Conservation (phyloP, 2,329 filamentous ascomycete genomes). For the Penicillium psychrosexuale region DNA sequence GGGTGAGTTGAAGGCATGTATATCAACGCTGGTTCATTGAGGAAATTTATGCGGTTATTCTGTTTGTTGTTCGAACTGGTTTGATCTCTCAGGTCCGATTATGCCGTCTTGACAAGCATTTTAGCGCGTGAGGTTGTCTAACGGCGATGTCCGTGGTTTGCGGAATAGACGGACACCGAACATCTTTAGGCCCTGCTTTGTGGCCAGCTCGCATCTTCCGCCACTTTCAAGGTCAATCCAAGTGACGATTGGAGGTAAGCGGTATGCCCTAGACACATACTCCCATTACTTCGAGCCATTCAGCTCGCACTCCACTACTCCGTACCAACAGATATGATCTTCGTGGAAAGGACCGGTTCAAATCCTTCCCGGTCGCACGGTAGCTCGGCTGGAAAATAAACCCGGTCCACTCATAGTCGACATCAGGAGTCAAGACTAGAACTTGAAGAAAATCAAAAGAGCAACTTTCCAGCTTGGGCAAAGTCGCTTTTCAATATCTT, state of each 20-base stretch:
- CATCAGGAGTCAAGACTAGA: constrained; percentile 7
- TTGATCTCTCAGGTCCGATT: no score
- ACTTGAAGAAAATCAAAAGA: not conserved
- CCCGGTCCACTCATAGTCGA: constrained; percentile 7
- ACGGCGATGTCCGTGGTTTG: not conserved
- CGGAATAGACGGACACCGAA: not conserved
- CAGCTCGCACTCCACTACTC: not conserved
- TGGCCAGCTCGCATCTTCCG: no score
- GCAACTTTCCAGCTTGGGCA: not conserved
- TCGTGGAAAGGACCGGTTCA: constrained; percentile 2
- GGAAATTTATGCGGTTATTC: no score
- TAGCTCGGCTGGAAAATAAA: not conserved
- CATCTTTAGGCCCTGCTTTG: not conserved
- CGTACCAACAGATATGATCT: no score
- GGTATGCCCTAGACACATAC: not conserved
- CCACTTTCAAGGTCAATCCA: not conserved
- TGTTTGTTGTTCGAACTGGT: not conserved
- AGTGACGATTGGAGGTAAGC: not conserved
- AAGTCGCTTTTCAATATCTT: not conserved
- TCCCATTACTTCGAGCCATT: not conserved
- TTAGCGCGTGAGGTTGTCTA: not conserved
- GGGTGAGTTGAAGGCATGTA: not conserved
- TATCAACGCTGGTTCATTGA: no score
- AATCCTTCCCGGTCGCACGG: constrained; percentile 9
- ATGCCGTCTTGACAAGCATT: not conserved